A percentile compares a stretch with the other conserved stretches of the same genome.
Evolutionary conservation across 1,139 yeast species (phyloP).

Genomic region (Debaryomyces sp.): DNA sequence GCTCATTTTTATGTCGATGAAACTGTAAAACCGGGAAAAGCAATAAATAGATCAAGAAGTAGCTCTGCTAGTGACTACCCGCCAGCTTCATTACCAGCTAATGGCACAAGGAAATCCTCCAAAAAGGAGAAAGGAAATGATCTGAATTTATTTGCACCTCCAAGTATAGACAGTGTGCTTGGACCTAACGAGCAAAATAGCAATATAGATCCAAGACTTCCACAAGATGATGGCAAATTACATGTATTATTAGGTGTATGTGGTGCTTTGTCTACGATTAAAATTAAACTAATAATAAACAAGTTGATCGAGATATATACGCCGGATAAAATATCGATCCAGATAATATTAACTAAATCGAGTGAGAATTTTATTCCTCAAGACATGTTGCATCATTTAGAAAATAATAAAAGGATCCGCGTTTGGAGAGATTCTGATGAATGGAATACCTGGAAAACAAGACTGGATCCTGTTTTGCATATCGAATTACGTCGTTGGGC

Average conservation of each 20-base stretch:
- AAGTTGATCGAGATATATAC: slow-evolving; percentile 83
- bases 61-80: slow-evolving; percentile 32
- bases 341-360: slow-evolving; percentile 77
- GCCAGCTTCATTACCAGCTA: slow-evolving; percentile 23
- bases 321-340: slow-evolving; percentile 72
- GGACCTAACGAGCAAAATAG: slow-evolving; percentile 46
- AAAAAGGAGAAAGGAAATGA: slow-evolving; percentile 6
- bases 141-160: not conserved
- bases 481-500: slow-evolving; percentile 96
- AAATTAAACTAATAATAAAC: slow-evolving; percentile 71
- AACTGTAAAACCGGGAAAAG: slow-evolving; percentile 54
- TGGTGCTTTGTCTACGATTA: slow-evolving; percentile 81
- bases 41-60: slow-evolving; percentile 39
- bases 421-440: slow-evolving; percentile 92
- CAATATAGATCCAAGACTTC: slow-evolving; percentile 76
- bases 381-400: slow-evolving; percentile 45
- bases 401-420: slow-evolving; percentile 48
- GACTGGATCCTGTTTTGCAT: slow-evolving; percentile 91
- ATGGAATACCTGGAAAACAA: slow-evolving; percentile 83
- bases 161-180: not conserved
- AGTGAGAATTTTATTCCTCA: slow-evolving; percentile 81
- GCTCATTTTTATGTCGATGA: slow-evolving; percentile 83
- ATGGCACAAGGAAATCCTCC: slow-evolving; percentile 23
- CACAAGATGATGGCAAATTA: slow-evolving; percentile 87
- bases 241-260: slow-evolving; percentile 89